Conservation (phyloP, 306 rosid species). For the Vachellia collinsii region DNA sequence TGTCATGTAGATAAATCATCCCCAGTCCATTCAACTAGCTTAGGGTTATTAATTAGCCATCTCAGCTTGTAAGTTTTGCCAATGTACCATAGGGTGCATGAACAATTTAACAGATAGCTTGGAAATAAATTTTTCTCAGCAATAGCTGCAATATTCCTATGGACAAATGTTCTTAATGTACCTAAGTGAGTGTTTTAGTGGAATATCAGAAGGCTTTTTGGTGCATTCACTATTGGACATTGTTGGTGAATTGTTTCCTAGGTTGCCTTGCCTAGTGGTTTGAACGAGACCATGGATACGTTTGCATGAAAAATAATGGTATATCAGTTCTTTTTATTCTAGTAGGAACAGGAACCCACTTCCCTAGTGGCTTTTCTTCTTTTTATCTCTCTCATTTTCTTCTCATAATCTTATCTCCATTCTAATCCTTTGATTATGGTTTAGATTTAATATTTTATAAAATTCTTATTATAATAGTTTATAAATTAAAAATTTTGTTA, state of each 20-base stretch:
- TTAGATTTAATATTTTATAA: no score
- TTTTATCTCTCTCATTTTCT: no score
- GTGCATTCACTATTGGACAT: not conserved
- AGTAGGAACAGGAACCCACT: no score
- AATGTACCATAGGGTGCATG: not conserved
- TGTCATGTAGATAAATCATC: slow-evolving; percentile 22
- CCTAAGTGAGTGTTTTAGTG: not conserved
- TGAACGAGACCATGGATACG: not conserved
- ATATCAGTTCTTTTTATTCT: no score
- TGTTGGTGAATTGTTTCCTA: not conserved
- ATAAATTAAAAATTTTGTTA: no score
- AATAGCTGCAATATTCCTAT: not conserved
- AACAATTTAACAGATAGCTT: slow-evolving; percentile 7
- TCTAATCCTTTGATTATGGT: no score
- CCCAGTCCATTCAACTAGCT: slow-evolving; percentile 18
- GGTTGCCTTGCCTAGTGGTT: not conserved
- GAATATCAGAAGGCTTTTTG: not conserved
- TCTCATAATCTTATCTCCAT: no score
- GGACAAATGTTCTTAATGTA: not conserved
- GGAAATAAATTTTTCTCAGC: not conserved
- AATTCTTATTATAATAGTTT: no score
- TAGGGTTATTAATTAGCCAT: slow-evolving; percentile 4
- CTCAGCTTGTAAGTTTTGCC: not conserved
- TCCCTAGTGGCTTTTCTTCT: no score
- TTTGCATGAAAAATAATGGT: not conserved